These are phyloP conservation scores for Coriaria nepalensis DNA, from an alignment of 306 rosid species.

Conservation along the genomic window DNA sequence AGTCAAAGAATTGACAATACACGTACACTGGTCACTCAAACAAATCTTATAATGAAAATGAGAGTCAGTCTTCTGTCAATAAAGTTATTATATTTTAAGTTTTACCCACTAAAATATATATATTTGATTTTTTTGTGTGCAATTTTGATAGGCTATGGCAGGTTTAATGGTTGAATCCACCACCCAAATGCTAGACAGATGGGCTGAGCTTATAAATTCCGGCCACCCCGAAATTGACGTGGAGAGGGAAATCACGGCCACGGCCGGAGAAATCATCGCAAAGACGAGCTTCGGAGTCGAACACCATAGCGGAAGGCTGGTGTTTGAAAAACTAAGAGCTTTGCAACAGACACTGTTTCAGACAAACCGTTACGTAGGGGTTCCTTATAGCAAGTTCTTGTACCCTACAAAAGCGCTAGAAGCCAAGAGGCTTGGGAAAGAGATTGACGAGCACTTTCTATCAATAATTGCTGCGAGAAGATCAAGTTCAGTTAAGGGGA, in stretches of 20 bases:
- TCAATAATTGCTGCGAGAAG: constrained; percentile 23
- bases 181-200: constrained; percentile 45
- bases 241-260: constrained; percentile 38
- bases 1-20: too few relatives aligned
- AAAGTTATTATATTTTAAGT: too few relatives aligned
- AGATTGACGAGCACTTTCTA: constrained; percentile 37
- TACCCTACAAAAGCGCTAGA: constrained; percentile 36
- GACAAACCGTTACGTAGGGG: constrained; percentile 62
- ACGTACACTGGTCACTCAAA: too few relatives aligned
- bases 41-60: too few relatives aligned
- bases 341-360: constrained; percentile 53
- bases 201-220: constrained; percentile 34
- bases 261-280: constrained; percentile 74
- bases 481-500: constrained; percentile 9
- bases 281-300: constrained; percentile 63
- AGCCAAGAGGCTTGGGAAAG: constrained; percentile 54
- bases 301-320: constrained; percentile 24
- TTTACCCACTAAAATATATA: constrained; percentile 1
- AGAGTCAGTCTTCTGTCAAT: too few relatives aligned
- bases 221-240: constrained; percentile 42
- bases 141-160: constrained; percentile 40
- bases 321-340: constrained; percentile 39
- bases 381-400: constrained; percentile 50
- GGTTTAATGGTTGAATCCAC: constrained; percentile 49
- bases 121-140: constrained; percentile 1